A percentile compares a stretch with the other conserved stretches of the same genome.
These are phyloP conservation scores for Phellopilus nigrolimitatus DNA, from an alignment of 1,284 basidiomycete genomes.

Conservation along the genomic window DNA sequence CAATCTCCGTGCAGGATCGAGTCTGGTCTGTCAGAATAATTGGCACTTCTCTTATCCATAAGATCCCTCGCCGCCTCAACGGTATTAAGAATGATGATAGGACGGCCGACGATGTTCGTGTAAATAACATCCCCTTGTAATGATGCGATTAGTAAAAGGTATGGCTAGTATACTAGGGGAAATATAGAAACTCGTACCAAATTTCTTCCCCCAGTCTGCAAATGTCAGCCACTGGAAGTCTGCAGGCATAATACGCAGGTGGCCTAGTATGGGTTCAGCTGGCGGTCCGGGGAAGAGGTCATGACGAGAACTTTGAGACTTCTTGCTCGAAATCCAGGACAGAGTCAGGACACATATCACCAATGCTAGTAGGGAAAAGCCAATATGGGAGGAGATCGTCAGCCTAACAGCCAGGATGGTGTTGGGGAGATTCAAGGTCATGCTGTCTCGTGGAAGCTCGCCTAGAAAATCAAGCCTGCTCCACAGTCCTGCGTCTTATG, in stretches of 20 bases:
- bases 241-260: slow-evolving; percentile 30
- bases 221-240: slow-evolving; percentile 29
- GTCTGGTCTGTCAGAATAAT: slow-evolving; percentile 35
- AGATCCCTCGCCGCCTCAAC: slow-evolving; percentile 30
- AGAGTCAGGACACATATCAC: background rate
- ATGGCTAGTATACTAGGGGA: background rate
- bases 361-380: background rate
- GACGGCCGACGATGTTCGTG: slow-evolving; percentile 27
- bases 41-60: slow-evolving; percentile 31
- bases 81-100: slow-evolving; percentile 33
- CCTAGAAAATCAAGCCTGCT: too few relatives aligned
- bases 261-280: slow-evolving; percentile 31
- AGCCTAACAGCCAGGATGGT: background rate
- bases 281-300: slow-evolving; percentile 27
- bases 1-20: slow-evolving; percentile 32
- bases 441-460: too few relatives aligned
- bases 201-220: slow-evolving; percentile 30
- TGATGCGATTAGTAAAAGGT: background rate
- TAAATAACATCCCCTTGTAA: slow-evolving; percentile 15
- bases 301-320: background rate
- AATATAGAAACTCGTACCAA: slow-evolving; percentile 24
- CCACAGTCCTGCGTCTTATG: too few relatives aligned
- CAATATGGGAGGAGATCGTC: background rate
- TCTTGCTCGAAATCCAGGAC: background rate
- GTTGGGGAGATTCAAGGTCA: background rate